Conservation (phyloP, 2,329 filamentous ascomycete genomes). For the Grosmannia huntii region DNA sequence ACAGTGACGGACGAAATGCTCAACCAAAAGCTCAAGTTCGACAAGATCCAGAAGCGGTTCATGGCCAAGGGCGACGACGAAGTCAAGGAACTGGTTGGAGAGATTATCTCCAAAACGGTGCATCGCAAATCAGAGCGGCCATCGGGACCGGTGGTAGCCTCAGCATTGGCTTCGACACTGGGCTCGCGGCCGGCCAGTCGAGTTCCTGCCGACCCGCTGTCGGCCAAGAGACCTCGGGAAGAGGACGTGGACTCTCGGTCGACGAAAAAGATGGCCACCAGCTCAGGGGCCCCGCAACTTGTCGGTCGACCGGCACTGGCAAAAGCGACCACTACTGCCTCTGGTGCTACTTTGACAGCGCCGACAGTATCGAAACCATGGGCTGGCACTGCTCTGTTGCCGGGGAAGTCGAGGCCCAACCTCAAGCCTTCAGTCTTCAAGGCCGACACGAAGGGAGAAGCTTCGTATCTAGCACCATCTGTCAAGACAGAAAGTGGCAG, state of each 20-base stretch:
- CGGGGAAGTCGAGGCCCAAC: constrained; percentile 33
- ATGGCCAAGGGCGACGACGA: constrained; percentile 53
- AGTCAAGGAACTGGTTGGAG: constrained; percentile 46
- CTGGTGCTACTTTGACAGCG: constrained; percentile 9
- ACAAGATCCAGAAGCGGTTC: constrained; percentile 49
- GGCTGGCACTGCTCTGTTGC: constrained; percentile 22
- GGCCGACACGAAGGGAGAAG: constrained; percentile 12
- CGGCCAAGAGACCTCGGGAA: constrained; percentile 25
- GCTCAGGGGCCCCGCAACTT: constrained; percentile 14
- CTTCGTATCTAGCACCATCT: neutral
- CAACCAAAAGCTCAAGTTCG: constrained; percentile 52
- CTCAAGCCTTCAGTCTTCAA: constrained; percentile 22
- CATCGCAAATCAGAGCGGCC: constrained; percentile 19
- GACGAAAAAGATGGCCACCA: constrained; percentile 25
- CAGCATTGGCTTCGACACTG: neutral
- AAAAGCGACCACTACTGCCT: constrained; percentile 14
- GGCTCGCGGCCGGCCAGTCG: constrained; percentile 6
- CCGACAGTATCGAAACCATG: constrained; percentile 13
- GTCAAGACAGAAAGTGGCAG: neutral
- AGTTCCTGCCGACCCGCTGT: constrained; percentile 13
- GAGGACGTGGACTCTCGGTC: constrained; percentile 24
- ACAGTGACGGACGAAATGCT: constrained; percentile 47
- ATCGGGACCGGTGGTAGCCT: neutral
- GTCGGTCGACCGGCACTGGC: constrained; percentile 15
- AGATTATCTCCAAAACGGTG: constrained; percentile 29